phyloP scores from a whole-genome alignment of 2,329 filamentous ascomycete species.

The Aurifilum marmelostoma region DNA sequence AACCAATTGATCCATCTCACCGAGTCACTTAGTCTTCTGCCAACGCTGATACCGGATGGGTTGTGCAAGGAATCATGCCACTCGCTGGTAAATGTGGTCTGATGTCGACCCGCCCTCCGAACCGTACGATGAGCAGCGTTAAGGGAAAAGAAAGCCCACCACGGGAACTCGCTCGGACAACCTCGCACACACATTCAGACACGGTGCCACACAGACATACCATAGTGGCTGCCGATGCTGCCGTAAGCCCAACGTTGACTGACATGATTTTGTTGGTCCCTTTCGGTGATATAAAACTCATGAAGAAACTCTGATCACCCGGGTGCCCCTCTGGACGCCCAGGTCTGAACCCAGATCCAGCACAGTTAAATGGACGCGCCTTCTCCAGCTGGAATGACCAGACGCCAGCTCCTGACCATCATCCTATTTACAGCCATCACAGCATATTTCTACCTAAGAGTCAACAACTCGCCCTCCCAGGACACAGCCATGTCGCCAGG shows the following conservation, averaged over 20 bases:
- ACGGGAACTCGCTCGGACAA: background rate
- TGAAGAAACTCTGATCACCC: background rate
- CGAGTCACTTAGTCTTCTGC: background rate
- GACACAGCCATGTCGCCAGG: conserved; percentile 27
- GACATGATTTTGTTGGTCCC: background rate
- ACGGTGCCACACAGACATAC: background rate
- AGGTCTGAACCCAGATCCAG: background rate
- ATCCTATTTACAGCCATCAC: conserved; percentile 21
- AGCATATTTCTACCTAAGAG: conserved; percentile 19
- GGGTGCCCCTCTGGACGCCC: background rate
- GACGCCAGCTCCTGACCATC: conserved; percentile 22
- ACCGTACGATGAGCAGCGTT: background rate
- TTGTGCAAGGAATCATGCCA: conserved; percentile 22
- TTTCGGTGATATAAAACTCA: conserved; percentile 12
- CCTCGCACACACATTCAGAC: background rate
- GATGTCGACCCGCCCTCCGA: conserved; percentile 16
- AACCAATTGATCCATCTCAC: background rate
- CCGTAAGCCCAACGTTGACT: background rate
- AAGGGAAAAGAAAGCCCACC: background rate
- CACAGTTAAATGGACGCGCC: background rate
- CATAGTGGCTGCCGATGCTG: background rate
- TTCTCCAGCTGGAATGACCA: conserved; percentile 33
- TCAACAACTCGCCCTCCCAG: background rate
- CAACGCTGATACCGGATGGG: conserved; percentile 1
- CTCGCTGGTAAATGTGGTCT: conserved; percentile 14